Evolutionary conservation across 352 stramenopile species (phyloP), one percentile per base, ranked within the genome.

Genomic region (Phytophthora idaei): DNA sequence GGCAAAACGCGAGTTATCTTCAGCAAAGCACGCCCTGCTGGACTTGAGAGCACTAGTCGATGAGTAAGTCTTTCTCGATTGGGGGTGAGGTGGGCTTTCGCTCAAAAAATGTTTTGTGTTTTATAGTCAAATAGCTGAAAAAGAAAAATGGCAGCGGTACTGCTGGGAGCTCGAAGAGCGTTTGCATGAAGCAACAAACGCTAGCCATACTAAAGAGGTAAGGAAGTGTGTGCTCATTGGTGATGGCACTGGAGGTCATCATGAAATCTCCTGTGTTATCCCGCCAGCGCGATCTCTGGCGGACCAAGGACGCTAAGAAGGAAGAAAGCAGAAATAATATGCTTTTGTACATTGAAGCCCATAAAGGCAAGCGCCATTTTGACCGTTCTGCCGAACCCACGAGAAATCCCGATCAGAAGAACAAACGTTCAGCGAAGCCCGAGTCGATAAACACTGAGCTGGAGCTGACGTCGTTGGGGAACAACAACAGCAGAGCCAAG

Each of bases 151-250:
- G 83, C 85, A 93, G 42, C 76, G 74, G 0, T 89, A 92, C 39
- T 92, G 81, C 61, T 93, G 85, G 85, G 85, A 90, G 32, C 62
- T 93, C 0, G 82, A 93, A 46, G 85, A 90, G 46, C 79, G 80
- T 4, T 64, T 91, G 4, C 78, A 89, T 28, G 76, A 87, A 46
- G 78, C 79, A 5, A 64, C 87, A 36, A 73, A 87, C 51, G 76
- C 71, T 39, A 89, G 76, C 34, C 71, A 82, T 34, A 60, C 41
- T 6, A 89, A 90, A 71, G 81, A 93, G 76, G 81, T 89, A 49
- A 27, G 11, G 3, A 50, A 5, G 1, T 52, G 12, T 37, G 4
- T 25, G 36, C 32, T 55, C 39, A 39, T 21, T 64, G 31, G 4
- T 34, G 17, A 10, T 29, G 1, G 12, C 15, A 41, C 6, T 47